Evolutionary conservation across 345 rosid genomes (phyloP).

Genomic region (Eucalyptus melliodora): DNA sequence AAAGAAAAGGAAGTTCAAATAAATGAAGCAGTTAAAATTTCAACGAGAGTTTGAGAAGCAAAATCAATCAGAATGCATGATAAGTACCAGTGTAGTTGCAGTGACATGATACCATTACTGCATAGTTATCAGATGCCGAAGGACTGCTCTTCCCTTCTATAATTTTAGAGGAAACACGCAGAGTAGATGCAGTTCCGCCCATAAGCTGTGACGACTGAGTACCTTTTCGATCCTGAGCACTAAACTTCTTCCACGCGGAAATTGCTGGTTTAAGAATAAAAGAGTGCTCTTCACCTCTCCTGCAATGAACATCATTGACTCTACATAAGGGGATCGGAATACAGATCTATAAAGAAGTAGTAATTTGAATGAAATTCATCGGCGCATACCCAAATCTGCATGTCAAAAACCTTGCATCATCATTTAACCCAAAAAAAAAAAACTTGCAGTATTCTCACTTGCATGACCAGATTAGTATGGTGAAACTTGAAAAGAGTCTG

Average conservation of each 20-base stretch:
- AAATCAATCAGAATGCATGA: not conserved
- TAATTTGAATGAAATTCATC: not conserved
- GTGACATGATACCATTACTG: conserved; percentile 82
- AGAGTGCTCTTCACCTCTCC: conserved; percentile 98
- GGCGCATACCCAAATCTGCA: not conserved
- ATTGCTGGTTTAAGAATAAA: conserved; percentile 78
- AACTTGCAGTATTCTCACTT: not conserved
- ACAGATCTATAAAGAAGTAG: not conserved
- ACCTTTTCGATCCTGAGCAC: conserved; percentile 31
- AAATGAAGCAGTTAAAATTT: not conserved
- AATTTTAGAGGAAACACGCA: conserved; percentile 30
- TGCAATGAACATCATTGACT: conserved; percentile 15
- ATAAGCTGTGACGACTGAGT: conserved; percentile 6
- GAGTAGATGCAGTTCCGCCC: conserved; percentile 6
- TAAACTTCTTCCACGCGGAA: conserved; percentile 43
- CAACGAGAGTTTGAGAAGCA: not conserved
- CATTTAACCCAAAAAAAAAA: not conserved
- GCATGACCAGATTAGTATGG: not conserved
- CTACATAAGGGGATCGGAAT: not conserved
- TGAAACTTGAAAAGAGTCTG: not conserved
- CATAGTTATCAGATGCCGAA: conserved; percentile 46
- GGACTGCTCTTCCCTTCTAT: conserved; percentile 35
- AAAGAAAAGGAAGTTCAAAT: not conserved
- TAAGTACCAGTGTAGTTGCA: conserved; percentile 78
- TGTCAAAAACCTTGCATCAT: not conserved